Evolutionary conservation across 2,329 filamentous ascomycete species (phyloP).

Genomic region (Aspergillus nomiae): DNA sequence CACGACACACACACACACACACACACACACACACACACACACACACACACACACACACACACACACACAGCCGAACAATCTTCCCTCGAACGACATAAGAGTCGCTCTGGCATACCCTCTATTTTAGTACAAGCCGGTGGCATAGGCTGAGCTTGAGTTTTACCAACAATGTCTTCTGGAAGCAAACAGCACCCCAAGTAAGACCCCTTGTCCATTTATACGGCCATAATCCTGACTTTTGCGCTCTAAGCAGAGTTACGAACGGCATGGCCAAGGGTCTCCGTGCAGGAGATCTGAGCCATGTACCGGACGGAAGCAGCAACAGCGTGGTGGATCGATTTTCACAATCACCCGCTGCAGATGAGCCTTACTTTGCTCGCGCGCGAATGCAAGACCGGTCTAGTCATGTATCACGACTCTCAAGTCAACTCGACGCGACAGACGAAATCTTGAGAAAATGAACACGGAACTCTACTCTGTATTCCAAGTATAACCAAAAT

Average conservation of each 20-base stretch:
- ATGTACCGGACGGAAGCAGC: slow-evolving; percentile 27
- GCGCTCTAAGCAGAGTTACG: slow-evolving; percentile 11
- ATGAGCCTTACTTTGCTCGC: slow-evolving; percentile 36
- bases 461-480: slow-evolving; percentile 6
- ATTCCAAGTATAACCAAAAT: slow-evolving; percentile 6
- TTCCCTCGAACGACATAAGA: not conserved
- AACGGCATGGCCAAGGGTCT: slow-evolving; percentile 29
- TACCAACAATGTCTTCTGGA: slow-evolving; percentile 18
- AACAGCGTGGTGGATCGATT: slow-evolving; percentile 30
- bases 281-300: slow-evolving; percentile 30
- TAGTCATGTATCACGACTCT: slow-evolving; percentile 31
- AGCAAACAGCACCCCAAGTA: slow-evolving; percentile 20
- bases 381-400: slow-evolving; percentile 34
- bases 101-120: no score
- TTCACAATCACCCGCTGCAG: slow-evolving; percentile 27
- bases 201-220: not conserved
- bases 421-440: slow-evolving; percentile 32
- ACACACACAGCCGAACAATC: not conserved
- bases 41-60: no score
- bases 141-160: no score
- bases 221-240: slow-evolving; percentile 1
- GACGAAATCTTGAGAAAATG: slow-evolving; percentile 31
- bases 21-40: no score
- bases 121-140: not conserved
- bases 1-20: no score